Evolutionary conservation across 2,329 filamentous ascomycete genomes (phyloP).

Genomic region (Hypoxylon sp.): DNA sequence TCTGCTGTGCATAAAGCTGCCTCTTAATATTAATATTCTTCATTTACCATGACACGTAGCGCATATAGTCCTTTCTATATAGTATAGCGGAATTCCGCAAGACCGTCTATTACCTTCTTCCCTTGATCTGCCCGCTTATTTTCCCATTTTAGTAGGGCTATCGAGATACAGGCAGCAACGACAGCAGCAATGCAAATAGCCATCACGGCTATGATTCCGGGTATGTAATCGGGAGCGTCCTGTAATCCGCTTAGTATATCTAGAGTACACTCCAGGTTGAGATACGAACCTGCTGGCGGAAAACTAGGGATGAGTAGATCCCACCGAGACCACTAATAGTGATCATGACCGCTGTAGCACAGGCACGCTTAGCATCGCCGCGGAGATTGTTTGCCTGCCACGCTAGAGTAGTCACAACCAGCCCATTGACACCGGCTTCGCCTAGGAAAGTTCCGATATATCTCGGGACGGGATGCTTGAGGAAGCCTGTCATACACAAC

Average conservation of each 20-base stretch:
- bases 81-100: slow-evolving; percentile 40
- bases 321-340: slow-evolving; percentile 42
- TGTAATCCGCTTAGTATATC: slow-evolving; percentile 17
- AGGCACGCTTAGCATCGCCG: slow-evolving; percentile 47
- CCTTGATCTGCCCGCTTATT: slow-evolving; percentile 37
- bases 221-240: slow-evolving; percentile 43
- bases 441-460: slow-evolving; percentile 53
- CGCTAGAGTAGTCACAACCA: slow-evolving; percentile 52
- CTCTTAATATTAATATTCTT: neutral
- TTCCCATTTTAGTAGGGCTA: slow-evolving; percentile 31
- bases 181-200: slow-evolving; percentile 44
- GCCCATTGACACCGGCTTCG: slow-evolving; percentile 52
- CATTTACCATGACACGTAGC: neutral
- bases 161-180: slow-evolving; percentile 40
- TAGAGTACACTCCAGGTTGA: neutral
- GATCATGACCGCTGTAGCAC: slow-evolving; percentile 42
- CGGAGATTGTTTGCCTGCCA: slow-evolving; percentile 55
- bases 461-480: slow-evolving; percentile 38
- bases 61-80: slow-evolving; percentile 12
- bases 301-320: slow-evolving; percentile 44
- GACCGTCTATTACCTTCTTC: slow-evolving; percentile 38
- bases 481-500: slow-evolving; percentile 47
- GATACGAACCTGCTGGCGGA: slow-evolving; percentile 43
- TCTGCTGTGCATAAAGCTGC: neutral
- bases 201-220: slow-evolving; percentile 46